Percentiles rank a stretch among this genome's conserved stretches.
Conservation (phyloP, 306 rosid species). For the Inga leiocalycina region DNA sequence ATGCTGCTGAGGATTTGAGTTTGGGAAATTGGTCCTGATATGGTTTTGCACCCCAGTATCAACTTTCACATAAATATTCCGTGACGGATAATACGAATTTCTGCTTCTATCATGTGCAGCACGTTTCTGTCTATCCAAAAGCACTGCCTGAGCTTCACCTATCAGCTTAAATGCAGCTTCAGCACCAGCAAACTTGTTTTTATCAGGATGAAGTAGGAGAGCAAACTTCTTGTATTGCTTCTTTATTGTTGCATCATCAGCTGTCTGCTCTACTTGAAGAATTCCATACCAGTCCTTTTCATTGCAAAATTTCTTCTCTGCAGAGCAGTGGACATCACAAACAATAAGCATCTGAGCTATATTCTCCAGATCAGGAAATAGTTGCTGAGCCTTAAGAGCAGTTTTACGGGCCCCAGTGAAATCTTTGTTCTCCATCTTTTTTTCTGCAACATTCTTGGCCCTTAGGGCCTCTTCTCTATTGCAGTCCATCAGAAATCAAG, state of each 20-base stretch:
- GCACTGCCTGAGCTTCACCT: conserved; percentile 85
- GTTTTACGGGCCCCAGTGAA: conserved; percentile 76
- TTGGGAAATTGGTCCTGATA: conserved; percentile 43
- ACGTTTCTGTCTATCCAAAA: conserved; percentile 73
- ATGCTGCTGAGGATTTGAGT: conserved; percentile 42
- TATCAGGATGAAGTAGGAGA: conserved; percentile 94
- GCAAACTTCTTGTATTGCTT: conserved; percentile 90
- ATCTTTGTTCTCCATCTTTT: conserved; percentile 79
- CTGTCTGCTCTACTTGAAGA: conserved; percentile 79
- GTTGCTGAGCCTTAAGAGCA: conserved; percentile 75
- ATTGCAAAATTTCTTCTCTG: conserved; percentile 61
- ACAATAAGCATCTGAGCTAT: conserved; percentile 78
- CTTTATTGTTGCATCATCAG: conserved; percentile 71
- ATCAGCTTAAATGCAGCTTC: conserved; percentile 96
- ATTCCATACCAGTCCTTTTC: conserved; percentile 92
- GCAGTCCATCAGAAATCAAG: conserved; percentile 70
- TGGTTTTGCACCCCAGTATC: conserved; percentile 45
- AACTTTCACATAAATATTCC: conserved; percentile 37
- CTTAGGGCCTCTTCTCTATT: conserved; percentile 95
- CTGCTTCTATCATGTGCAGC: conserved; percentile 59
- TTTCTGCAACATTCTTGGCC: conserved; percentile 79
- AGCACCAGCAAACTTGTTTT: conserved; percentile 89
- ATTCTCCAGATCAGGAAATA: conserved; percentile 80
- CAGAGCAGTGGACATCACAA: conserved; percentile 86
- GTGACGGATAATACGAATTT: conserved; percentile 46